These are phyloP conservation scores for Kluyveromyces lactis DNA, from an alignment of 805 yeast genomes.

Conservation along the genomic window DNA sequence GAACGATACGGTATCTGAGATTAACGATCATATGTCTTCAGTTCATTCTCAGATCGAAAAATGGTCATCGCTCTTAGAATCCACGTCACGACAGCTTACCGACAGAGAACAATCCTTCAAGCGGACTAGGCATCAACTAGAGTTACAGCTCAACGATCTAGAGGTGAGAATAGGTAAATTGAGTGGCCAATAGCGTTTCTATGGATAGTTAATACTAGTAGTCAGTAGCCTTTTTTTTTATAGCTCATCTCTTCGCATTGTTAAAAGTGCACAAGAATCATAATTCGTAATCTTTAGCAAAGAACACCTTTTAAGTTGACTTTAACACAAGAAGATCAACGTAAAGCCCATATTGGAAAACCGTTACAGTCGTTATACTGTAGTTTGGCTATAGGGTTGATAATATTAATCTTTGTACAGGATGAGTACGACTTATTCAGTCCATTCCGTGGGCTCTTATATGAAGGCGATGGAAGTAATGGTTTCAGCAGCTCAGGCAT, in stretches of 20 bases:
- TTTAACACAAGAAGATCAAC: no score
- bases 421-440: constrained; percentile 47
- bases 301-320: no score
- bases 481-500: constrained; percentile 38
- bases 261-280: no score
- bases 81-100: constrained; percentile 13
- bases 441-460: constrained; percentile 61
- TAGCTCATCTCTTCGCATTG: no score
- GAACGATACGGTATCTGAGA: constrained; percentile 11
- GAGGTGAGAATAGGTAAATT: background rate
- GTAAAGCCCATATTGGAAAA: no score
- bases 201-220: no score
- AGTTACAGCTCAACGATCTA: background rate
- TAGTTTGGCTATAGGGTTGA: no score
- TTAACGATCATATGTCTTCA: constrained; percentile 14
- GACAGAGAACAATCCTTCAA: constrained; percentile 9
- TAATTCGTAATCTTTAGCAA: no score
- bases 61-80: constrained; percentile 22
- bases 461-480: constrained; percentile 72
- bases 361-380: no score
- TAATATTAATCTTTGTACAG: no score
- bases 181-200: background rate
- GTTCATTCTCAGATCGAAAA: constrained; percentile 18
- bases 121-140: constrained; percentile 4
- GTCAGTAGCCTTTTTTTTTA: no score